Percentiles rank a stretch among this genome's conserved stretches.
phyloP scores from a whole-genome alignment of 441 rosid species.

The Monsonia emarginata region DNA sequence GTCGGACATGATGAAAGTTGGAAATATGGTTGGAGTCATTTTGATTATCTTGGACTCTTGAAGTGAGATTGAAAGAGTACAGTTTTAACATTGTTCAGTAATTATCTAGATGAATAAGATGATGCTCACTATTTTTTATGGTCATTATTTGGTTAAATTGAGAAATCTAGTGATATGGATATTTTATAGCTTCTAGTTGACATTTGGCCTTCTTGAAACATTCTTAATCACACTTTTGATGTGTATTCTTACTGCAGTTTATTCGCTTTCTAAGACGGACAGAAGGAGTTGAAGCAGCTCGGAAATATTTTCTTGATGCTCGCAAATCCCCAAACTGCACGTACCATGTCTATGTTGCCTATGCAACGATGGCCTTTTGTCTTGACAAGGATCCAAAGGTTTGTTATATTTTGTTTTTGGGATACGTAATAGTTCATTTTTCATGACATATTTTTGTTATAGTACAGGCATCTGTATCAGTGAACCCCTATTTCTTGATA shows the following conservation, averaged over 20 bases:
- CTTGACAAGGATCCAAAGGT: constrained; percentile 94
- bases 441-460: not conserved
- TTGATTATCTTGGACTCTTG: not conserved
- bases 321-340: constrained; percentile 78
- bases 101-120: not conserved
- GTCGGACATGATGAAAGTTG: not conserved
- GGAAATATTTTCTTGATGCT: constrained; percentile 86
- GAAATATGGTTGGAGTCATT: not conserved
- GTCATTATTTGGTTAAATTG: not conserved
- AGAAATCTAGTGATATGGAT: not conserved
- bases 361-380: constrained; percentile 87
- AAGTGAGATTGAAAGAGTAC: not conserved
- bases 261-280: constrained; percentile 81
- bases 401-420: constrained; percentile 1
- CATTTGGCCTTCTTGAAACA: not conserved
- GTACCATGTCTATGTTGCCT: constrained; percentile 88
- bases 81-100: not conserved
- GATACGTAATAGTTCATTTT: not conserved
- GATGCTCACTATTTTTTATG: not conserved
- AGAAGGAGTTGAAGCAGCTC: constrained; percentile 93
- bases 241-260: constrained; percentile 39
- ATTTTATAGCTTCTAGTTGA: not conserved
- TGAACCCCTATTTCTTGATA: not conserved
- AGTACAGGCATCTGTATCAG: not conserved
- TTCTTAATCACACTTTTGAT: not conserved